phyloP scores from a whole-genome alignment of 2,329 filamentous ascomycete genomes.

The Sphaerulina musiva region DNA sequence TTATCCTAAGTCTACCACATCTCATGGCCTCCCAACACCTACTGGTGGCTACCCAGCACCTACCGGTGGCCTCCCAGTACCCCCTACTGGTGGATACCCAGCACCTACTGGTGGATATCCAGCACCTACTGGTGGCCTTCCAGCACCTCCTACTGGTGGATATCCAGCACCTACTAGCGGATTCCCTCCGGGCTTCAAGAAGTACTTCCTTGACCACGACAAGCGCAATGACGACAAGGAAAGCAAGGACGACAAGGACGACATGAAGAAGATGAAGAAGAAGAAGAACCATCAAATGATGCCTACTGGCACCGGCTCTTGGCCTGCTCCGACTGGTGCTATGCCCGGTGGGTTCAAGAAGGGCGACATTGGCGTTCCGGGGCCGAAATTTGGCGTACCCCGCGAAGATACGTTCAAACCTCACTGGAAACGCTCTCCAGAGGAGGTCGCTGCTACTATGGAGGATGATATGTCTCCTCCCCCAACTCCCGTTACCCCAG shows the following conservation, averaged over 20 bases:
- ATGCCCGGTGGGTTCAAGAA: slow-evolving; percentile 1
- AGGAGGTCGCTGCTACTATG: neutral
- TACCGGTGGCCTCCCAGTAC: neutral
- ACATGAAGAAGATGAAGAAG: slow-evolving; percentile 4
- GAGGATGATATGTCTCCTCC: neutral
- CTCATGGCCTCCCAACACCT: neutral
- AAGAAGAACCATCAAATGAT: neutral
- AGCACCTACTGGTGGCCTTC: neutral
- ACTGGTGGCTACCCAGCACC: too few relatives aligned
- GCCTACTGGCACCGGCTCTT: neutral
- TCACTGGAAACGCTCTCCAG: neutral
- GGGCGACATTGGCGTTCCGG: neutral
- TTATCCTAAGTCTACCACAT: neutral
- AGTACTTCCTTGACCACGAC: neutral
- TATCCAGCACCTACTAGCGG: neutral
- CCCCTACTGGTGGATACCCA: neutral
- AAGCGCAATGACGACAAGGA: neutral
- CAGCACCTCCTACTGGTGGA: neutral
- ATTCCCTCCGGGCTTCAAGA: neutral
- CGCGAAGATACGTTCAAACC: slow-evolving; percentile 2
- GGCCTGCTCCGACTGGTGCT: neutral
- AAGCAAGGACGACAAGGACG: neutral
- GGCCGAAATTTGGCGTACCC: slow-evolving; percentile 1
- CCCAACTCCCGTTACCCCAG: neutral
- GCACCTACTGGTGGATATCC: too few relatives aligned